Evolutionary conservation across 2,329 filamentous ascomycete genomes (phyloP).

Genomic region (Furcasterigmium sp.): DNA sequence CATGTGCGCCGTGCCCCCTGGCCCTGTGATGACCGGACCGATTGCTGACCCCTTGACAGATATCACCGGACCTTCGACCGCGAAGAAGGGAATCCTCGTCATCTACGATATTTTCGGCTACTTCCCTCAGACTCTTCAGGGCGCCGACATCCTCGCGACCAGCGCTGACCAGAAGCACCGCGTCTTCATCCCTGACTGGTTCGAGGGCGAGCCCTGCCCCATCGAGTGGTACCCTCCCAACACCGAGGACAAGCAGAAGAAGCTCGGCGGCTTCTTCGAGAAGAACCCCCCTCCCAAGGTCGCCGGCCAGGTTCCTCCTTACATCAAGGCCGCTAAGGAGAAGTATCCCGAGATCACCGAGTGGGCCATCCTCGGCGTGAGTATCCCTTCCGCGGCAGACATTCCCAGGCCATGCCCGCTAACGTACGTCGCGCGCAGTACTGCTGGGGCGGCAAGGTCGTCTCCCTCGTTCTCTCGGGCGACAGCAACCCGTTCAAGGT

Average conservation of each 20-base stretch:
- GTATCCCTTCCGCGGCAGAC: constrained; percentile 14
- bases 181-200: constrained; percentile 90
- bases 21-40: background rate
- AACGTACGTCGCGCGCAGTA: constrained; percentile 28
- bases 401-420: background rate
- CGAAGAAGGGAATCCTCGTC: constrained; percentile 54
- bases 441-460: constrained; percentile 70
- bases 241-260: constrained; percentile 58
- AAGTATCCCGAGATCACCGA: constrained; percentile 50
- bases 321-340: constrained; percentile 45
- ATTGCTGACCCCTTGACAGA: constrained; percentile 26
- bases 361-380: constrained; percentile 57
- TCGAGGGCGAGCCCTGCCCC: constrained; percentile 64
- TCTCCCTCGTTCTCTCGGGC: constrained; percentile 43
- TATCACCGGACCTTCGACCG: constrained; percentile 39
- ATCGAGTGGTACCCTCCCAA: constrained; percentile 59
- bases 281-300: constrained; percentile 42
- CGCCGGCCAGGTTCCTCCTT: constrained; percentile 45
- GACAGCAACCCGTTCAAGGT: constrained; percentile 50
- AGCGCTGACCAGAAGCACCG: constrained; percentile 62
- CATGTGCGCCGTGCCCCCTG: constrained; percentile 25
- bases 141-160: constrained; percentile 59
- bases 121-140: constrained; percentile 65
- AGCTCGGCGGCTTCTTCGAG: constrained; percentile 52
- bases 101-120: constrained; percentile 68